A percentile compares a stretch with the other conserved stretches of the same genome.
phyloP scores from a whole-genome alignment of 345 rosid genomes.

The Salix viminalis region DNA sequence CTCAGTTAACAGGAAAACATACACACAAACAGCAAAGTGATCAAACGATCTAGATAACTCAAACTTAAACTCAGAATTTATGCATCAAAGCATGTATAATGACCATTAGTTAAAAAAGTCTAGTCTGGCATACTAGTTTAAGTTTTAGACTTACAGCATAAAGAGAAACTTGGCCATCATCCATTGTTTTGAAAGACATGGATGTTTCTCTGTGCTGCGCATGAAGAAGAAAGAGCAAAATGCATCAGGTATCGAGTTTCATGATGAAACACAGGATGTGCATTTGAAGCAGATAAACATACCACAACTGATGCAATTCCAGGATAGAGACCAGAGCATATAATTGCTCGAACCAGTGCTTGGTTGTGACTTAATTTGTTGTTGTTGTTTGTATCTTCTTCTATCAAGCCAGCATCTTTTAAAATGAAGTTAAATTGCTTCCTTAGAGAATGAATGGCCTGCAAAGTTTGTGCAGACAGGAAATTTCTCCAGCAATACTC shows the following conservation, averaged over 20 bases:
- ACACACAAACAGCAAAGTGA: background rate
- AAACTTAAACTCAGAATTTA: background rate
- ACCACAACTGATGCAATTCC: conserved; percentile 97
- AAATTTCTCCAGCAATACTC: conserved; percentile 99
- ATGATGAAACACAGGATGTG: background rate
- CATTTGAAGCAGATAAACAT: conserved; percentile 11
- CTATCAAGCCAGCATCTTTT: conserved; percentile 76
- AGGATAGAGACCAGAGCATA: conserved; percentile 95
- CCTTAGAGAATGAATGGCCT: conserved; percentile 89
- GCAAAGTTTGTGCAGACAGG: conserved; percentile 90
- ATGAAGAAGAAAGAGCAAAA: conserved; percentile 13
- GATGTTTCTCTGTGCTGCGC: conserved; percentile 90
- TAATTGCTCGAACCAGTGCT: conserved; percentile 82
- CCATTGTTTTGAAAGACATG: conserved; percentile 96
- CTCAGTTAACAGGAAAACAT: background rate
- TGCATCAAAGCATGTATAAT: background rate
- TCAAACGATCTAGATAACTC: background rate
- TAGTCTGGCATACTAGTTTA: background rate
- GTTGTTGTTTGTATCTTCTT: conserved; percentile 51
- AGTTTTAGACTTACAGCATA: conserved; percentile 58
- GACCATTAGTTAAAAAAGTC: background rate
- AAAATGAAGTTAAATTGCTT: conserved; percentile 84
- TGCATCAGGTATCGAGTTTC: background rate
- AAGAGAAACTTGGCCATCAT: conserved; percentile 87
- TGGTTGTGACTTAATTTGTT: conserved; percentile 90